Base-by-base conservation (phyloP, 805 yeast species). In the Candida tibetensis region DNA sequence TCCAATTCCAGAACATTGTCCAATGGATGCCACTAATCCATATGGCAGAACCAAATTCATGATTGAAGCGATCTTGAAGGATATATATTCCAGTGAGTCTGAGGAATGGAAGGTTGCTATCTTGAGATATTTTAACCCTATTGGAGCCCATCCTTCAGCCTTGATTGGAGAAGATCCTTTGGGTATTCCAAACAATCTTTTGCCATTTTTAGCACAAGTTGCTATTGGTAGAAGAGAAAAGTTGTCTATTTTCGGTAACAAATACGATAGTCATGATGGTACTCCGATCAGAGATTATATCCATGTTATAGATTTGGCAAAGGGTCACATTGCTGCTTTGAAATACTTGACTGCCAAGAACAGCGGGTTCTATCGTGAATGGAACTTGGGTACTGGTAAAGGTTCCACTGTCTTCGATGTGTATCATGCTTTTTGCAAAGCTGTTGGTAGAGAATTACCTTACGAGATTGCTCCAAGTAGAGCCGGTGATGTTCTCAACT, bases 61-160 rank as follows among this genome's bases (percentile, higher is more conserved):
- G 46, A 80, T 81, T 42, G 95, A 85, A 61, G 68, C 73, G 38
- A 73, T 82, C 38, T 61, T 80, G 43, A 62, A 71, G 23, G 89
- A 81, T 54, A 59, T 77, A 17, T 65, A 76, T 48, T 49, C 60
- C 4, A 69, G 79, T 30, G 72, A 73, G 18, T 23, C 41, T 2
- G 52, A 58, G 3, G 17, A 30, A 2, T 76, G 79, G 79, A 64
- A 65, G 29, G 60, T 71, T 28, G 91, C 89, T 4, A 70, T 84
- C 34, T 65, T 86, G 52, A 73, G 93, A 40, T 86, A 85, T 62
- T 85, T 84, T 67, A 85, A 85, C 54, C 93, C 95, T 25, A 82
- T 84, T 47, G 95, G 95, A 27, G 91, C 93, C 13, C 95, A 85
- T 55, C 85, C 90, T 3, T 77, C 87, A 2, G 93, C 93, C 9